A percentile compares a stretch with the other conserved stretches of the same genome.
Evolutionary conservation across 805 yeast species (phyloP).

Genomic region (Metschnikowia peoriensis): DNA sequence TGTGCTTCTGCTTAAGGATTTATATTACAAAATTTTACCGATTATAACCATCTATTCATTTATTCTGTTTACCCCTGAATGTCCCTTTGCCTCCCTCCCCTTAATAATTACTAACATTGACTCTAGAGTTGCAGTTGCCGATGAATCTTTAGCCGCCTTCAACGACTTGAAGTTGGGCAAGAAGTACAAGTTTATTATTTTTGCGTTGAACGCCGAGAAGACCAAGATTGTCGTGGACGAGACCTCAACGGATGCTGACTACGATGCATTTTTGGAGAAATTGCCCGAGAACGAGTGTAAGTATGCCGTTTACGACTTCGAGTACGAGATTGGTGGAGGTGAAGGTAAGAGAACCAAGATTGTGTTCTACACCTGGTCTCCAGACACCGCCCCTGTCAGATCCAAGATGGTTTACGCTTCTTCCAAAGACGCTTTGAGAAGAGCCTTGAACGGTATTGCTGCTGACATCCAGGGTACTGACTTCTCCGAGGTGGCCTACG

Average conservation of each 20-base stretch:
- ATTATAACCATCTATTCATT: too few relatives aligned
- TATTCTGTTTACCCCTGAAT: too few relatives aligned
- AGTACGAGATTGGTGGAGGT: constrained; percentile 82
- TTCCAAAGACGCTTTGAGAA: constrained; percentile 96
- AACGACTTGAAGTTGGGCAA: constrained; percentile 94
- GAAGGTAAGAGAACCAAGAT: constrained; percentile 91
- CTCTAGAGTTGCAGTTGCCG: constrained; percentile 48
- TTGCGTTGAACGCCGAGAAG: constrained; percentile 75
- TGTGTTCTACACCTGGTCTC: constrained; percentile 85
- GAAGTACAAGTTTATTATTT: constrained; percentile 81
- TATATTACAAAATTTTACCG: too few relatives aligned
- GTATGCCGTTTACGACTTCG: constrained; percentile 96
- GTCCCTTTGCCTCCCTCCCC: not conserved
- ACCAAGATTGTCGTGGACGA: constrained; percentile 89
- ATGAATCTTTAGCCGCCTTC: constrained; percentile 91
- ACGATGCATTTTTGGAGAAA: constrained; percentile 82
- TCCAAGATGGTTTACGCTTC: constrained; percentile 98
- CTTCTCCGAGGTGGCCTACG: constrained; percentile 94
- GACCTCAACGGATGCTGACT: constrained; percentile 71
- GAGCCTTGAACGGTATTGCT: constrained; percentile 93
- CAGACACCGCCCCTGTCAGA: constrained; percentile 95
- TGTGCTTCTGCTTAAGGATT: too few relatives aligned
- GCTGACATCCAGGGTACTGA: constrained; percentile 98
- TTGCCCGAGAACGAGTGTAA: constrained; percentile 95
- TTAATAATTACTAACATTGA: constrained; percentile 9